Evolutionary conservation across 177 flowering plant genomes (phyloP), one percentile per base, ranked within the genome.

Genomic region (Telopea speciosissima): DNA sequence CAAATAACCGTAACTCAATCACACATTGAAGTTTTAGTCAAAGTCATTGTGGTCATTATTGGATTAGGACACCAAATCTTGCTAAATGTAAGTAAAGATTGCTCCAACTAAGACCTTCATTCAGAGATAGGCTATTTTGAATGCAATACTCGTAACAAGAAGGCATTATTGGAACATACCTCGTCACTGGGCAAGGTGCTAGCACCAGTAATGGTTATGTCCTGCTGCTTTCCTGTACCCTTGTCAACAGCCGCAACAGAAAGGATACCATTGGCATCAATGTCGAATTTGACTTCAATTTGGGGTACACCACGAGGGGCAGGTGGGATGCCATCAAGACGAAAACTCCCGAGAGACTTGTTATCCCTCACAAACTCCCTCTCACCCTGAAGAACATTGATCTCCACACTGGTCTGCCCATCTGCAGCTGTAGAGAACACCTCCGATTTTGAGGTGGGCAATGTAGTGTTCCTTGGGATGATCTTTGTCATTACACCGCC

Each of bases 261-360:
- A 17, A 94, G 93, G 63, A 92, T 90, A 24, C 99, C 97, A 71
- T 94, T 90, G 69, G 97, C 97, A 80, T 94, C 97, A 74, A 94
- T 92, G 74, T 92, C 97, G 70, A 94, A 94, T 62, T 88, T 89
- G 42, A 94, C 98, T 69, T 92, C 97, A 68, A 92, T 92, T 66
- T 94, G 98, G 3, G 99, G 99, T 67, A 94, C 97, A 59, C 99
- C 99, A 42, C 99, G 95, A 1, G 97, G 97, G 21, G 97, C 97
- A 0, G 99, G 99, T 1, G 97, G 97, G 26, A 94, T 94, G 24
- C 99, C 97, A 78, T 94, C 97, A 10, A 94, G 73, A 3, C 97
- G 97, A 90, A 94, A 89, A 78, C 97, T 92, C 19, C 99, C 99
- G 44, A 92, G 83, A 63, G 99, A 94, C 67, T 94, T 94, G 80